Evolutionary conservation across 2,329 filamentous ascomycete species (phyloP), one percentile per base, ranked within the genome.

Genomic region (Paecilomyces dactylethromorphus): DNA sequence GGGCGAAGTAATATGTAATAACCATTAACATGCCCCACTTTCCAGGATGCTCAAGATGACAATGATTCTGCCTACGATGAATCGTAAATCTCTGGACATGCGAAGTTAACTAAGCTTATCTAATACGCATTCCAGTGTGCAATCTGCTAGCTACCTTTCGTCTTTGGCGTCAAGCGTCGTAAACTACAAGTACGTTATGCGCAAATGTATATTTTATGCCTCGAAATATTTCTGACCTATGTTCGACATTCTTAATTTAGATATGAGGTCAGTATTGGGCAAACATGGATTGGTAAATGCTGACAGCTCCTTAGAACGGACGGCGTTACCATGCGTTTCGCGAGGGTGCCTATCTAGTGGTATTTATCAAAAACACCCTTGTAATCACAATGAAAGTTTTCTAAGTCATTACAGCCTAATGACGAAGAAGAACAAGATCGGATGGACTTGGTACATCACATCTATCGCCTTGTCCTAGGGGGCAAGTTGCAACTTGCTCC

Each of bases 251-350:
- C 18, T 2, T 22, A 10, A 51, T 51, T 22, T n/a, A 51, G 49
- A 51, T 51, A 51, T 22, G 49, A 51, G 49, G 49, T 51, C 18
- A 22, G 49, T 22, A 3, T 26, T 4, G 2, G 7, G 7, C 0
- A 22, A 22, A 26, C 18, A 12, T 51, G 18, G 18, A 51, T 51
- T 12, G 7, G 49, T 51, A 54, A 53, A 26, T 31, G 24, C 52
- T 54, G 29, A 54, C 52, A 6, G 11, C n/a, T 33, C 2, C 6
- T 54, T 15, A 66, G 58, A 65, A 68, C 33, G 66, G 66, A 33
- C 60, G 66, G 11, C 62, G 63, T 22, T 68, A 68, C 50, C 64
- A 66, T 58, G 64, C 63, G 15, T 67, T 59, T 52, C 62, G 62
- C 24, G 66, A 65, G 45, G 66, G 67, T 59, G 56, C 59, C 50